These are phyloP conservation scores for Russula sp. DNA, from an alignment of 768 basidiomycete species.

Conservation along the genomic window DNA sequence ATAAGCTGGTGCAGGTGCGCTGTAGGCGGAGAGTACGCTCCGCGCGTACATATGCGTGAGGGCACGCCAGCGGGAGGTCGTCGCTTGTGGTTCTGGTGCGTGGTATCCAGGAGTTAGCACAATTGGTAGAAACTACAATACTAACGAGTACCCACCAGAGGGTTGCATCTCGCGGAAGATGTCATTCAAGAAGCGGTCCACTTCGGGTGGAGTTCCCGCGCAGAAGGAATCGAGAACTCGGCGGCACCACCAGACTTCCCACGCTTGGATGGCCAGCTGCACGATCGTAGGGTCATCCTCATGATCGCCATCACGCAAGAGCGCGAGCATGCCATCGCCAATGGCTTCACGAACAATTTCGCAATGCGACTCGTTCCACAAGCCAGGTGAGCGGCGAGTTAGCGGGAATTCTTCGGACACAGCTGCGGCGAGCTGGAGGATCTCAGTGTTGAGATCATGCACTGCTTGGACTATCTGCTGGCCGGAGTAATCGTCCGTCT, in stretches of 20 bases:
- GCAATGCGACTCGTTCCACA: conserved; percentile 27
- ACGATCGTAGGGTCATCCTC: conserved; percentile 33
- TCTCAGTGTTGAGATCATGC: conserved; percentile 33
- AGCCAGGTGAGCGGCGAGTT: conserved; percentile 24
- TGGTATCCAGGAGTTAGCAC: background rate
- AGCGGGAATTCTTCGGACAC: conserved; percentile 31
- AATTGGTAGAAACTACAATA: background rate
- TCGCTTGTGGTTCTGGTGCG: conserved; percentile 33
- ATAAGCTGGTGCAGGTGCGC: conserved; percentile 27
- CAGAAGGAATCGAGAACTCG: conserved; percentile 32
- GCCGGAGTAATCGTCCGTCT: conserved; percentile 34
- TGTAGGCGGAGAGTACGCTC: conserved; percentile 19
- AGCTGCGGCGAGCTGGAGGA: conserved; percentile 33
- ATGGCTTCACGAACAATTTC: conserved; percentile 29
- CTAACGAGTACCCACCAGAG: conserved; percentile 26
- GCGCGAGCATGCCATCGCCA: conserved; percentile 29
- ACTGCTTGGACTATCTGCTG: conserved; percentile 33
- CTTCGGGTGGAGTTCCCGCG: conserved; percentile 30
- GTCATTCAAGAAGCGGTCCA: conserved; percentile 28
- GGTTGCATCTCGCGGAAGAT: conserved; percentile 32
- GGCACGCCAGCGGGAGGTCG: conserved; percentile 34
- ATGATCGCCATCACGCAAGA: conserved; percentile 29
- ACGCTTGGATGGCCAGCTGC: conserved; percentile 35
- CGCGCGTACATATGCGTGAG: conserved; percentile 32
- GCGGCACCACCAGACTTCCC: conserved; percentile 33